Base-by-base conservation (phyloP, 2,329 filamentous ascomycete species). In the Rosellinia necatrix region DNA sequence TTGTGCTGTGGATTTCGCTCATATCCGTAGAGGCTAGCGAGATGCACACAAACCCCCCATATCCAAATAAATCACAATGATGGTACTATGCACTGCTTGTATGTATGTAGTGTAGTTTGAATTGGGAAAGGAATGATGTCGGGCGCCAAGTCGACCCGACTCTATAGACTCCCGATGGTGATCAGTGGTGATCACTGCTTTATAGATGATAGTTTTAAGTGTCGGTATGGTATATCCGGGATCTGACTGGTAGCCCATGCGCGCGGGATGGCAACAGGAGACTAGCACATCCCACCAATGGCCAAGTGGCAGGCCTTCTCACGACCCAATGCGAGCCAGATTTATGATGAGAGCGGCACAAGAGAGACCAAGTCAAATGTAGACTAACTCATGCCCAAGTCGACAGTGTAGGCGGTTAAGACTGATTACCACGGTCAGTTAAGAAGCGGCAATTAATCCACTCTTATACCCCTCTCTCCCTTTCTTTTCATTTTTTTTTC, bases 221-320 rank as follows among this genome's bases (percentile, higher is more conserved):
- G 43, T 32, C 13, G 24, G 13, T 24, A 6, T 9, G 21, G 21
- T 51, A 46, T 27, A 46, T 44, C 48, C 43, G 34, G 53, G 21
- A 38, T 35, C 17, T 53, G 42, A 53, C 43, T 57, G 54, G 54
- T 49, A 37, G 35, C n/a, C 43, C 37, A 57, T 44, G 44, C 43
- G 54, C 49, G 54, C 54, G 54, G 43, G 37, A 53, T 30, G 21
- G 25, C 47, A 21, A 35, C 27, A 22, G 29, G 37, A 8, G 37
- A 29, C 30, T 25, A 44, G 21, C 24, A 22, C 17, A 32, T 27
- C 37, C 29, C 41, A 48, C 53, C 53, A 56, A 51, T 56, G 15
- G 29, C 7, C n/a, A 32, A 8, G 9, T 4, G 29, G 29, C 7
- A 32, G 29, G 29, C 4, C 13, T 17, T 15, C 15, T 8, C 8